A percentile compares a stretch with the other conserved stretches of the same genome.
phyloP scores from a whole-genome alignment of 2,329 filamentous ascomycete genomes.

The Lecanicillium sp. region DNA sequence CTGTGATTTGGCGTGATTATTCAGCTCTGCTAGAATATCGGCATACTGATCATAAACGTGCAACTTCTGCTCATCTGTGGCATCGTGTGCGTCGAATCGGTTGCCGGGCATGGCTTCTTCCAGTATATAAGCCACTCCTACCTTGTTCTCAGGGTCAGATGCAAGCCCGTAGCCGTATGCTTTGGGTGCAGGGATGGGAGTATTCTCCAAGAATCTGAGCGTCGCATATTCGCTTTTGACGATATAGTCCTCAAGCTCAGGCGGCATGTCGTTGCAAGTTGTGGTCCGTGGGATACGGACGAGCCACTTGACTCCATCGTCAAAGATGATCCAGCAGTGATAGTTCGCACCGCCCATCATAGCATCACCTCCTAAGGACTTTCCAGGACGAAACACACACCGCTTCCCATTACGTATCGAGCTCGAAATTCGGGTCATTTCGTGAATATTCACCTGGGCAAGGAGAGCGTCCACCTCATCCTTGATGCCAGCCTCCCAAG shows the following conservation, averaged over 20 bases:
- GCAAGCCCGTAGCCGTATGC: slow-evolving; percentile 16
- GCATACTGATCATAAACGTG: slow-evolving; percentile 8
- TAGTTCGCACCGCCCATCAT: slow-evolving; percentile 18
- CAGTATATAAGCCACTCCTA: slow-evolving; percentile 20
- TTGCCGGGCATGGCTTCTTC: slow-evolving; percentile 17
- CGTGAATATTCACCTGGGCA: too few relatives aligned
- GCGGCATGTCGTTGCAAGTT: slow-evolving; percentile 13
- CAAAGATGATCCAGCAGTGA: slow-evolving; percentile 17
- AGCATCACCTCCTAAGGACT: slow-evolving; percentile 7
- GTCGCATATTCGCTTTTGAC: slow-evolving; percentile 23
- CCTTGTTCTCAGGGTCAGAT: slow-evolving; percentile 11
- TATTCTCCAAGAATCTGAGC: slow-evolving; percentile 21
- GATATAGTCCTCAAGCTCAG: slow-evolving; percentile 16
- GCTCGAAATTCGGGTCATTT: too few relatives aligned
- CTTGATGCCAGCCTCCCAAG: too few relatives aligned
- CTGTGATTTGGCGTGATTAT: background rate
- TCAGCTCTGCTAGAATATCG: slow-evolving; percentile 2
- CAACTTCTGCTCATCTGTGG: slow-evolving; percentile 8
- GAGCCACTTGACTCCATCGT: slow-evolving; percentile 16
- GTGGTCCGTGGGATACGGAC: slow-evolving; percentile 14
- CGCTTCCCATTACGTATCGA: too few relatives aligned
- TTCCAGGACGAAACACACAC: too few relatives aligned
- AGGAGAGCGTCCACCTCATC: too few relatives aligned
- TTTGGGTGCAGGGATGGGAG: slow-evolving; percentile 16
- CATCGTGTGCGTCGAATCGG: slow-evolving; percentile 7